Evolutionary conservation across 192 early-diverging fungal genomes (phyloP), one percentile per base, ranked within the genome.

Genomic region (Helicostylum pulchrum): DNA sequence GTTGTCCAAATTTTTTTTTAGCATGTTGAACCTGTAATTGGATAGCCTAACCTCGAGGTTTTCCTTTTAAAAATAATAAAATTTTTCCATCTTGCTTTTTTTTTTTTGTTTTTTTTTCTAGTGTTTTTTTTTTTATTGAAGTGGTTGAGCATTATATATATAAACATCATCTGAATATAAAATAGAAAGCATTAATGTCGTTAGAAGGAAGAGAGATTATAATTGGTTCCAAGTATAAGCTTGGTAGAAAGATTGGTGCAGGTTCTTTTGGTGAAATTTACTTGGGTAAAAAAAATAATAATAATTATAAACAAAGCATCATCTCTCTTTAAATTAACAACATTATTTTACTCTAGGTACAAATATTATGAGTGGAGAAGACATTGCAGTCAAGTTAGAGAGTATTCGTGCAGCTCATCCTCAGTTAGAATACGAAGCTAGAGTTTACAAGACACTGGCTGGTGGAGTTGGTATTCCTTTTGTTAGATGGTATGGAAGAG

Each of bases 191-290:
- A 47, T 49, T 49, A 12, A 64, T 64, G 62, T 50, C 68, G 15
- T 55, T 70, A 20, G 68, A 70, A 64, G 68, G 68, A 54, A 44
- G 53, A 56, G 88, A 89, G 76, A 80, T 89, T 69, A 75, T 92
- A 71, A 91, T 99, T 58, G 95, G 90, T 69, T 91, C 91, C 81
- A 94, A 93, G 78, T 99, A 89, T 83, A 85, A 88, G 65, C 86
- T 99, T 61, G 94, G 94, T 47, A 83, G 91, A 60, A 99, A 97
- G 83, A 93, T 99, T 78, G 96, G 96, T 59, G 88, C 90, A 34
- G 96, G 96, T 51, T 93, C 91, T 49, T 99, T 99, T 87, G 96
- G 96, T 61, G 96, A 97, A 74, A 95, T 99, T 70, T 97, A 91
- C 75, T 85, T 96, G 51, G 92, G 92, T 92, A 79, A 68, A 23